Evolutionary conservation across 2,329 filamentous ascomycete species (phyloP).

Genomic region (Apiospora hydei): DNA sequence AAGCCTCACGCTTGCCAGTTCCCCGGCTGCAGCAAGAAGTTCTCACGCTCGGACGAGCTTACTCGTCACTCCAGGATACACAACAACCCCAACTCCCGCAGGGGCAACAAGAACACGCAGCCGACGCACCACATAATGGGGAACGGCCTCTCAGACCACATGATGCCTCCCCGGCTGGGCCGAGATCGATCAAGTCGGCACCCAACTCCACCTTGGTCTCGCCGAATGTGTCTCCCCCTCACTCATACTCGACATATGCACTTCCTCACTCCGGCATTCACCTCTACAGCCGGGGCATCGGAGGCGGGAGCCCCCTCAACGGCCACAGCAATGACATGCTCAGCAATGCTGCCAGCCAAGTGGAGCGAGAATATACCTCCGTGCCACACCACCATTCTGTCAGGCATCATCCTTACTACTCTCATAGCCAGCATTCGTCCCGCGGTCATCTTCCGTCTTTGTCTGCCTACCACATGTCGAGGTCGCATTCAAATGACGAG

Average conservation of each 20-base stretch:
- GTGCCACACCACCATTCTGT: slow-evolving; percentile 50
- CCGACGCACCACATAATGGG: slow-evolving; percentile 52
- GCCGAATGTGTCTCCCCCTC: slow-evolving; percentile 95
- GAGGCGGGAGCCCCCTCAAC: slow-evolving; percentile 49
- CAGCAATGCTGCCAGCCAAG: slow-evolving; percentile 66
- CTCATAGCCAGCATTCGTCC: slow-evolving; percentile 54
- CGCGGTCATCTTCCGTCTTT: slow-evolving; percentile 76
- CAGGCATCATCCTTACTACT: slow-evolving; percentile 63
- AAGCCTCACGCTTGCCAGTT: slow-evolving; percentile 97
- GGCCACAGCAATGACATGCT: slow-evolving; percentile 60
- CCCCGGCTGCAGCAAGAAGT: slow-evolving; percentile 94
- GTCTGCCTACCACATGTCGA: slow-evolving; percentile 92
- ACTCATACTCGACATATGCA: slow-evolving; percentile 80
- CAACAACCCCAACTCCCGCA: slow-evolving; percentile 96
- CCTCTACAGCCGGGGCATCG: slow-evolving; percentile 55
- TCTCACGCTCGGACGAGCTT: slow-evolving; percentile 94
- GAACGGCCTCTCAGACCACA: slow-evolving; percentile 62
- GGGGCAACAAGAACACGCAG: slow-evolving; percentile 81
- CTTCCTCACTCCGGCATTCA: slow-evolving; percentile 54
- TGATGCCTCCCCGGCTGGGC: slow-evolving; percentile 77
- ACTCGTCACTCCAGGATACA: slow-evolving; percentile 98
- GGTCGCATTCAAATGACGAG: slow-evolving; percentile 84
- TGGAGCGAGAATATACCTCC: slow-evolving; percentile 63
- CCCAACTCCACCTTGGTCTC: slow-evolving; percentile 86
- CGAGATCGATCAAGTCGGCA: slow-evolving; percentile 86